phyloP scores from a whole-genome alignment of 2,329 filamentous ascomycete genomes.

The Alternaria consortialis region DNA sequence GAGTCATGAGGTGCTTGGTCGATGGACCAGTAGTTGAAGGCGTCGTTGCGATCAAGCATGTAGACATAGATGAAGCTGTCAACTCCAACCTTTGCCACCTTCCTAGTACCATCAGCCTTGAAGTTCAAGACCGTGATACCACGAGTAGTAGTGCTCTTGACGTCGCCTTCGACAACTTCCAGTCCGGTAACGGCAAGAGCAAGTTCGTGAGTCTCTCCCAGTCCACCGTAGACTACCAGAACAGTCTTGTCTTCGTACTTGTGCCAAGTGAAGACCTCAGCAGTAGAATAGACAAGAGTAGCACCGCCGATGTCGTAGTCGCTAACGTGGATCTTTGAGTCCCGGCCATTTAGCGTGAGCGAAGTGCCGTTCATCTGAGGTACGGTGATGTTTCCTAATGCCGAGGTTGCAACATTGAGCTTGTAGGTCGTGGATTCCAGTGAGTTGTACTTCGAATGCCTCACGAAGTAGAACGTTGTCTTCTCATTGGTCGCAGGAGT shows the following conservation, averaged over 20 bases:
- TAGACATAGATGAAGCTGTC: slow-evolving; percentile 62
- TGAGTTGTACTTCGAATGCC: slow-evolving; percentile 72
- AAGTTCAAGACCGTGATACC: slow-evolving; percentile 63
- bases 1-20: slow-evolving; percentile 53
- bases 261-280: slow-evolving; percentile 75
- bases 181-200: slow-evolving; percentile 55
- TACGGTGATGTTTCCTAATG: slow-evolving; percentile 63
- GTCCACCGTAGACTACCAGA: slow-evolving; percentile 70
- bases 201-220: slow-evolving; percentile 70
- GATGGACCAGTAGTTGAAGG: slow-evolving; percentile 75
- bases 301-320: slow-evolving; percentile 71
- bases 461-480: slow-evolving; percentile 70
- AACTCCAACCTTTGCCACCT: slow-evolving; percentile 59
- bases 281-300: slow-evolving; percentile 72
- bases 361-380: slow-evolving; percentile 65
- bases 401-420: slow-evolving; percentile 68
- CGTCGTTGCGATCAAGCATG: slow-evolving; percentile 68
- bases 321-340: slow-evolving; percentile 73
- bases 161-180: slow-evolving; percentile 55
- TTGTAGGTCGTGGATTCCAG: slow-evolving; percentile 67
- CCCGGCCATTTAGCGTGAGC: slow-evolving; percentile 68
- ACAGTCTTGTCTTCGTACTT: slow-evolving; percentile 67
- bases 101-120: slow-evolving; percentile 63
- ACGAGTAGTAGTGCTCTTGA: slow-evolving; percentile 49
- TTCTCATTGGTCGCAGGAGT: slow-evolving; percentile 68